Evolutionary conservation across 257 asterid species (phyloP).

Genomic region (Fraxinus excelsior): DNA sequence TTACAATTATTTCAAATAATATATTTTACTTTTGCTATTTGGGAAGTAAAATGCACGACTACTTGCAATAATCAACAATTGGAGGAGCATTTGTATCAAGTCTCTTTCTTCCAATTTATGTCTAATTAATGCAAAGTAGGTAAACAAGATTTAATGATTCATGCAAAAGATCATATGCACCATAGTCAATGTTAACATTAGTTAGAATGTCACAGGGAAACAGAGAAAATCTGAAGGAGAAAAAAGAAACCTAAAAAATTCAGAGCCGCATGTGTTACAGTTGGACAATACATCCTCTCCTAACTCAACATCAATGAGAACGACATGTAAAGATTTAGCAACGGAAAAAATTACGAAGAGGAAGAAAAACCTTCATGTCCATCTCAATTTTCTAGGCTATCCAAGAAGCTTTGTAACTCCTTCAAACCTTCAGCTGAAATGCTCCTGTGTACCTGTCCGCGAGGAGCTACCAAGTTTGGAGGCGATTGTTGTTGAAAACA

Average conservation of each 20-base stretch:
- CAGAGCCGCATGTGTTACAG: conserved; percentile 86
- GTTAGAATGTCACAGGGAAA: background rate
- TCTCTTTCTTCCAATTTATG: background rate
- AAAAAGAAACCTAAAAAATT: conserved; percentile 2
- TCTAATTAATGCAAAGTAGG: background rate
- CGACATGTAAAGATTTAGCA: background rate
- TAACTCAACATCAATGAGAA: conserved; percentile 36
- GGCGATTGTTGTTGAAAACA: conserved; percentile 83
- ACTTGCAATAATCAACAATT: background rate
- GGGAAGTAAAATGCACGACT: background rate
- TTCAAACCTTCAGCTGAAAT: conserved; percentile 90
- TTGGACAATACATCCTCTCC: conserved; percentile 60
- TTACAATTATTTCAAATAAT: background rate
- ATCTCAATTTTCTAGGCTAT: conserved; percentile 59
- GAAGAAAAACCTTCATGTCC: background rate
- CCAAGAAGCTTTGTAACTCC: conserved; percentile 84
- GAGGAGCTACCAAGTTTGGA: conserved; percentile 67
- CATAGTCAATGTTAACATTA: background rate
- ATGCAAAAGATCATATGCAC: background rate
- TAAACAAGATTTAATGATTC: background rate
- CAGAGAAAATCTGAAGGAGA: background rate
- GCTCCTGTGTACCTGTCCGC: conserved; percentile 92
- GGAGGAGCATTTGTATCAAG: background rate
- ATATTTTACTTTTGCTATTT: too few relatives aligned
- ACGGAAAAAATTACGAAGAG: conserved; percentile 2